phyloP scores from a whole-genome alignment of 352 stramenopile species.

The Globisporangium iwayamae region DNA sequence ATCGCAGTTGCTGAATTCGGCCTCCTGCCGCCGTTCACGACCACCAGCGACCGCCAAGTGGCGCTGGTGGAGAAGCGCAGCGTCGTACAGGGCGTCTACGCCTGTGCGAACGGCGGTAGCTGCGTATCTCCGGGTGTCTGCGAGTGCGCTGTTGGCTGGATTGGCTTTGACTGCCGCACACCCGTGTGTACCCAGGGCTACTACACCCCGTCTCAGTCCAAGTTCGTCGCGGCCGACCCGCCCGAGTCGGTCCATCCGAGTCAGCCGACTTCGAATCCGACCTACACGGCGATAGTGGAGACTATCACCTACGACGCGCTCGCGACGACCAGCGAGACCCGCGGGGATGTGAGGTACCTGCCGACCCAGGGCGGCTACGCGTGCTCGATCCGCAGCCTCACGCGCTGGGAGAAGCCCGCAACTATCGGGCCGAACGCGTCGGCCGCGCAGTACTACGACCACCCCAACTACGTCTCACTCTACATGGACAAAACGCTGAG shows the following conservation, averaged over 20 bases:
- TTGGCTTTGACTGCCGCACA: slow-evolving; percentile 96
- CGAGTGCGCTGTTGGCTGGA: slow-evolving; percentile 88
- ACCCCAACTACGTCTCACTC: slow-evolving; percentile 95
- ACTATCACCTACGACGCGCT: slow-evolving; percentile 48
- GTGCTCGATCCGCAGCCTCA: slow-evolving; percentile 93
- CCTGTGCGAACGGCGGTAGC: slow-evolving; percentile 92
- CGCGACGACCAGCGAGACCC: slow-evolving; percentile 27
- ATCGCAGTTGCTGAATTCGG: slow-evolving; percentile 36
- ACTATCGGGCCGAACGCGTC: slow-evolving; percentile 46
- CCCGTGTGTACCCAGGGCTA: slow-evolving; percentile 93
- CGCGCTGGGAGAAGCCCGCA: slow-evolving; percentile 90
- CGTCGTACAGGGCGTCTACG: slow-evolving; percentile 91
- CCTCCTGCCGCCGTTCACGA: slow-evolving; percentile 58
- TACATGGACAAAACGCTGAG: slow-evolving; percentile 92
- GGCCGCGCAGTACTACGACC: slow-evolving; percentile 81
- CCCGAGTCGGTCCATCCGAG: slow-evolving; percentile 33
- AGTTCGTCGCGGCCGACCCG: slow-evolving; percentile 77
- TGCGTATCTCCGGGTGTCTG: slow-evolving; percentile 92
- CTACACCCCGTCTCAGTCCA: slow-evolving; percentile 75
- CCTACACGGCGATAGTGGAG: slow-evolving; percentile 54
- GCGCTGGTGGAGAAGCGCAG: slow-evolving; percentile 83
- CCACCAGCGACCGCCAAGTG: slow-evolving; percentile 83
- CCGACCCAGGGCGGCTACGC: slow-evolving; percentile 90
- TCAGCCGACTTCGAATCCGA: slow-evolving; percentile 62
- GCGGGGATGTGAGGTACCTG: slow-evolving; percentile 59